Conservation (phyloP, 768 basidiomycete genomes). For the Clitopilus hobsonii region DNA sequence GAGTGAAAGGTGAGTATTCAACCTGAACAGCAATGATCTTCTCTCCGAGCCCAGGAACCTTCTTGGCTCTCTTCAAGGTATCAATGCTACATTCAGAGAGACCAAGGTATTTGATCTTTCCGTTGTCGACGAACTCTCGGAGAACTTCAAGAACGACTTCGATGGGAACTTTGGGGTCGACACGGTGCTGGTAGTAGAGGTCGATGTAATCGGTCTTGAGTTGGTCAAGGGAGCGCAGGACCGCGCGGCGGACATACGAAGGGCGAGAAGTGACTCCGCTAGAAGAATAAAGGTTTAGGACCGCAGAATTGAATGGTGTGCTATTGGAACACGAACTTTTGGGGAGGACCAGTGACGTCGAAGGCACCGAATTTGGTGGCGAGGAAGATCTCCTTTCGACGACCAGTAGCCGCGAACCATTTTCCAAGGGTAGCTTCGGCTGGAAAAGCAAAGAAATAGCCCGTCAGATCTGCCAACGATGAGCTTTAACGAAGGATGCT, state of each 20-base stretch:
- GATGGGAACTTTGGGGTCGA: conserved; percentile 39
- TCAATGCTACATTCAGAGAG: conserved; percentile 42
- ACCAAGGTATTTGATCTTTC: conserved; percentile 40
- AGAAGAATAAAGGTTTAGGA: too few relatives aligned
- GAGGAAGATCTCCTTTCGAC: conserved; percentile 51
- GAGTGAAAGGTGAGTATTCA: conserved; percentile 38
- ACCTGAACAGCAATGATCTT: conserved; percentile 33
- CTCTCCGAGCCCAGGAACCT: conserved; percentile 34
- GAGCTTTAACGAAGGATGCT: conserved; percentile 11
- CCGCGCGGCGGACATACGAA: conserved; percentile 4
- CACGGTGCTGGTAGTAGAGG: conserved; percentile 20
- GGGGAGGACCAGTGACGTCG: not conserved
- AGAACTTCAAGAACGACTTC: conserved; percentile 27
- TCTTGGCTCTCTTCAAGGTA: conserved; percentile 43
- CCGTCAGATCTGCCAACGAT: not conserved
- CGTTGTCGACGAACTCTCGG: conserved; percentile 8
- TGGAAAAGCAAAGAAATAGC: not conserved
- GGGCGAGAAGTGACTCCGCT: conserved; percentile 6
- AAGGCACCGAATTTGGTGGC: conserved; percentile 44
- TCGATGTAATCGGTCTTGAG: conserved; percentile 8
- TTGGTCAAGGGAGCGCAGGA: not conserved
- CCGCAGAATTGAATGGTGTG: too few relatives aligned
- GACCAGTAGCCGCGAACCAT: conserved; percentile 48
- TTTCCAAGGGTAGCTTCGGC: conserved; percentile 7
- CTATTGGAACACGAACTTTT: not conserved